These are phyloP conservation scores for Phytopythium kandeliae DNA, from an alignment of 352 stramenopile species.

Conservation along the genomic window DNA sequence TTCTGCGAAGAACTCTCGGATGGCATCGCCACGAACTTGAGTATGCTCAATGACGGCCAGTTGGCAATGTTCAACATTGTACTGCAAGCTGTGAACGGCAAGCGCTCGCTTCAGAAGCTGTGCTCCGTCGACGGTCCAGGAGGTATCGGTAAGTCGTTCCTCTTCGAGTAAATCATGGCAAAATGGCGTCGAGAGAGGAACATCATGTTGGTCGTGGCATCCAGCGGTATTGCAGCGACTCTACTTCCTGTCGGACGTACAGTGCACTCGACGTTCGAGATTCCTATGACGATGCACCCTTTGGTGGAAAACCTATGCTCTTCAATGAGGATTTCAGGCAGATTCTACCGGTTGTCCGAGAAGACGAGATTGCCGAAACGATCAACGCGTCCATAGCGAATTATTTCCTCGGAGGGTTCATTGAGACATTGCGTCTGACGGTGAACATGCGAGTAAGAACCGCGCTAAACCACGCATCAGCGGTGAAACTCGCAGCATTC, in stretches of 20 bases:
- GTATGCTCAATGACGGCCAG: conserved; percentile 7
- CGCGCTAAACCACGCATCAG: not conserved
- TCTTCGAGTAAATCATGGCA: conserved; percentile 18
- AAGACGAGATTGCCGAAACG: conserved; percentile 1
- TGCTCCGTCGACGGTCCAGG: conserved; percentile 25
- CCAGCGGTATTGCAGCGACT: conserved; percentile 21
- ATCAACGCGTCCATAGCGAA: conserved; percentile 11
- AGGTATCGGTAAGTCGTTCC: conserved; percentile 25
- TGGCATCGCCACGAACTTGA: conserved; percentile 2
- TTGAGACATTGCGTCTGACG: not conserved
- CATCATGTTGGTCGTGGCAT: conserved; percentile 19
- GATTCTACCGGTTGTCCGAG: conserved; percentile 14
- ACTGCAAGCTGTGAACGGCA: conserved; percentile 2
- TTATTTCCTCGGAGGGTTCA: conserved; percentile 4
- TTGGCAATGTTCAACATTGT: conserved; percentile 12
- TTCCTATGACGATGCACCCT: conserved; percentile 15
- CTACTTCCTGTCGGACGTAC: conserved; percentile 23
- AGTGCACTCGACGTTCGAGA: conserved; percentile 25
- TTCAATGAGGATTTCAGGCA: conserved; percentile 20
- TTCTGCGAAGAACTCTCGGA: conserved; percentile 15
- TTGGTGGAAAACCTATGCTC: conserved; percentile 18
- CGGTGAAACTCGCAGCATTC: not conserved
- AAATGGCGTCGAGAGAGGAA: conserved; percentile 12
- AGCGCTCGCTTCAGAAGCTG: conserved; percentile 6
- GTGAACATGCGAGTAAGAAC: conserved; percentile 8